These are phyloP conservation scores for Brachypodium distachyon DNA, from an alignment of 202 grass and related monocot genomes.

Conservation along the genomic window DNA sequence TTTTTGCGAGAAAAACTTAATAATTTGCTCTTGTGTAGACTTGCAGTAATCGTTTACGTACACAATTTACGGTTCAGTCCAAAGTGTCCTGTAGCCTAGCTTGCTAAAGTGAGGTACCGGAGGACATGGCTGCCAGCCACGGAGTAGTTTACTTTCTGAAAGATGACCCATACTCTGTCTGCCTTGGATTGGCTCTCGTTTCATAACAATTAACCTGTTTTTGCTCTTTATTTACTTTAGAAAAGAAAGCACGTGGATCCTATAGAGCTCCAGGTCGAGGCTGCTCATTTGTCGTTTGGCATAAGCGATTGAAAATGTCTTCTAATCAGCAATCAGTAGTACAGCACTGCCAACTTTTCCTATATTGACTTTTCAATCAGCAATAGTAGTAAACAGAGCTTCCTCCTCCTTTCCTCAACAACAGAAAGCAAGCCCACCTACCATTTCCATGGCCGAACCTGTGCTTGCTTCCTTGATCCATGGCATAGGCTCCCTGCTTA, in stretches of 20 bases:
- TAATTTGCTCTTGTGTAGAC: too few relatives aligned
- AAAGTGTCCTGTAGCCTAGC: too few relatives aligned
- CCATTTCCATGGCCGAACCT: slow-evolving; percentile 17
- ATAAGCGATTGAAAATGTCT: not conserved
- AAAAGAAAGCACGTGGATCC: not conserved
- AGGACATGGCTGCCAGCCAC: too few relatives aligned
- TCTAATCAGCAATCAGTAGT: not conserved
- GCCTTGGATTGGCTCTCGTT: too few relatives aligned
- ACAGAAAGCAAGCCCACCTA: not conserved
- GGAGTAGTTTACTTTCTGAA: too few relatives aligned
- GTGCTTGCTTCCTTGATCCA: slow-evolving; percentile 29
- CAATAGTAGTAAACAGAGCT: not conserved
- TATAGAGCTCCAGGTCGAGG: not conserved
- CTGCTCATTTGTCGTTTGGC: not conserved
- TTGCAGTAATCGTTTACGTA: too few relatives aligned
- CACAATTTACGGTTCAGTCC: too few relatives aligned
- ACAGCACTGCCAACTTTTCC: too few relatives aligned
- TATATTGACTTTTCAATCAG: not conserved
- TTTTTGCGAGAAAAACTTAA: too few relatives aligned
- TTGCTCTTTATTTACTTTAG: not conserved
- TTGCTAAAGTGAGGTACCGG: too few relatives aligned
- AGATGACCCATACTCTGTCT: too few relatives aligned
- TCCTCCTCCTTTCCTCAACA: not conserved
- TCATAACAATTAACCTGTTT: not conserved
- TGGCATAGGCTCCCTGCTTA: slow-evolving; percentile 22